A percentile compares a stretch with the other conserved stretches of the same genome.
Evolutionary conservation across 2,329 filamentous ascomycete genomes (phyloP).

Genomic region (Daldinia sp.): DNA sequence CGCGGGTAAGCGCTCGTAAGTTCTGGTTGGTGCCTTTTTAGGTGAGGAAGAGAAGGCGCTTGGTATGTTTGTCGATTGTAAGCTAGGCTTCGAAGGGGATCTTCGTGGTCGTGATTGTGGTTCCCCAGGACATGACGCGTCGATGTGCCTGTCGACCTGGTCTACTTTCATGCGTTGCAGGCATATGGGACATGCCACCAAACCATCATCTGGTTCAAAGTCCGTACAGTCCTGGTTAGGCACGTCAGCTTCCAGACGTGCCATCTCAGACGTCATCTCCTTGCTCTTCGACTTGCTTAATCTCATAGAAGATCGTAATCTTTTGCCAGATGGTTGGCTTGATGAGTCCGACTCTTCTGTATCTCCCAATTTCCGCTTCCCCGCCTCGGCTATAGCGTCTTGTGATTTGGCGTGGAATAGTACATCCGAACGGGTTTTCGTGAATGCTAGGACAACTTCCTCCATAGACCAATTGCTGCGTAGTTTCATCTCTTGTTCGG

Average conservation of each 20-base stretch:
- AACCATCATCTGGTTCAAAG: slow-evolving; percentile 67
- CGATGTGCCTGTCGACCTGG: slow-evolving; percentile 81
- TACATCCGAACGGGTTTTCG: slow-evolving; percentile 67
- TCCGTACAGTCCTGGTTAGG: slow-evolving; percentile 31
- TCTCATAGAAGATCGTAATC: slow-evolving; percentile 61
- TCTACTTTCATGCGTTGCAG: slow-evolving; percentile 78
- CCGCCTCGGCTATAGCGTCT: slow-evolving; percentile 30
- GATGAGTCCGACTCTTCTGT: slow-evolving; percentile 38
- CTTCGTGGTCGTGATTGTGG: slow-evolving; percentile 48
- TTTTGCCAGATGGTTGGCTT: slow-evolving; percentile 54
- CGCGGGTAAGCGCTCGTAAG: slow-evolving; percentile 74
- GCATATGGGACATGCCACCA: slow-evolving; percentile 87
- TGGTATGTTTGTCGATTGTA: slow-evolving; percentile 30
- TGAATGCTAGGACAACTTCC: slow-evolving; percentile 83
- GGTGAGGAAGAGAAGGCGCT: slow-evolving; percentile 31
- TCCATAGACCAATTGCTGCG: slow-evolving; percentile 85
- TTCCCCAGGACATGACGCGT: slow-evolving; percentile 62
- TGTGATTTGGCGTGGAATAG: slow-evolving; percentile 69
- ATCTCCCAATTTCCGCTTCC: slow-evolving; percentile 62
- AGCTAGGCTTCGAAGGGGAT: slow-evolving; percentile 1
- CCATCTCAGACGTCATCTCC: slow-evolving; percentile 50
- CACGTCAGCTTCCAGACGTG: slow-evolving; percentile 46
- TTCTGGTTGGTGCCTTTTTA: slow-evolving; percentile 44
- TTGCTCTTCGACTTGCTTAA: slow-evolving; percentile 54
- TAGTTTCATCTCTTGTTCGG: slow-evolving; percentile 84